A percentile compares a stretch with the other conserved stretches of the same genome.
phyloP scores from a whole-genome alignment of 768 basidiomycete species.

The Omphalotus guepiniiformis region DNA sequence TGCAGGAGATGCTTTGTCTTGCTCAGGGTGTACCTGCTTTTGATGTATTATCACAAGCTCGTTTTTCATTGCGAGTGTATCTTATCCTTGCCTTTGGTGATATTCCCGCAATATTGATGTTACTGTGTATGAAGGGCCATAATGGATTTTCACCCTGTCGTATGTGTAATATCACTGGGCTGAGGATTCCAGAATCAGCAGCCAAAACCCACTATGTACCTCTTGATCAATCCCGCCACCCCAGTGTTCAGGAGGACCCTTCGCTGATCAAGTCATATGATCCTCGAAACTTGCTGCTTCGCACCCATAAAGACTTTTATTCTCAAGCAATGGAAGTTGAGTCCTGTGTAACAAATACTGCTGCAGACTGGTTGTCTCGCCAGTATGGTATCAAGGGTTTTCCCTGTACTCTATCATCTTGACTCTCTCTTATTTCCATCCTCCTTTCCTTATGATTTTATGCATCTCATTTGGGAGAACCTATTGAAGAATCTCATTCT shows the following conservation, averaged over 20 bases:
- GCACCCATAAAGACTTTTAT: constrained; percentile 17
- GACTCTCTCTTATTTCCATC: constrained; percentile 22
- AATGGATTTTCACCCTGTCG: constrained; percentile 25
- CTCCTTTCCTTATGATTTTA: constrained; percentile 35
- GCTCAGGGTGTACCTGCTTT: constrained; percentile 23
- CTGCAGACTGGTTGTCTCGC: not conserved
- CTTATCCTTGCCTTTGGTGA: constrained; percentile 25
- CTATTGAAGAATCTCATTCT: constrained; percentile 3
- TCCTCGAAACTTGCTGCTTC: constrained; percentile 20
- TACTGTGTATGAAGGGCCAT: constrained; percentile 26
- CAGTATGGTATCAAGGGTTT: constrained; percentile 20
- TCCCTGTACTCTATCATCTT: constrained; percentile 18
- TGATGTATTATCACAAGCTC: constrained; percentile 12
- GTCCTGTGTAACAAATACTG: not conserved
- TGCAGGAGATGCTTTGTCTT: constrained; percentile 23
- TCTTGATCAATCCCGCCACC: constrained; percentile 12
- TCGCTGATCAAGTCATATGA: too few species aligned
- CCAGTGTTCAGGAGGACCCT: not conserved
- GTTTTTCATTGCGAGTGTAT: constrained; percentile 24
- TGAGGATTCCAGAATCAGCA: constrained; percentile 12
- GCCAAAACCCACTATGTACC: constrained; percentile 17
- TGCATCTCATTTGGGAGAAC: constrained; percentile 37
- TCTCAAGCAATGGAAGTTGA: constrained; percentile 8
- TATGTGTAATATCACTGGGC: constrained; percentile 20
- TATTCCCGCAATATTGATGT: constrained; percentile 21